Evolutionary conservation across 2,329 filamentous ascomycete species (phyloP), one percentile per base, ranked within the genome.

Genomic region (Diplodia mutila): DNA sequence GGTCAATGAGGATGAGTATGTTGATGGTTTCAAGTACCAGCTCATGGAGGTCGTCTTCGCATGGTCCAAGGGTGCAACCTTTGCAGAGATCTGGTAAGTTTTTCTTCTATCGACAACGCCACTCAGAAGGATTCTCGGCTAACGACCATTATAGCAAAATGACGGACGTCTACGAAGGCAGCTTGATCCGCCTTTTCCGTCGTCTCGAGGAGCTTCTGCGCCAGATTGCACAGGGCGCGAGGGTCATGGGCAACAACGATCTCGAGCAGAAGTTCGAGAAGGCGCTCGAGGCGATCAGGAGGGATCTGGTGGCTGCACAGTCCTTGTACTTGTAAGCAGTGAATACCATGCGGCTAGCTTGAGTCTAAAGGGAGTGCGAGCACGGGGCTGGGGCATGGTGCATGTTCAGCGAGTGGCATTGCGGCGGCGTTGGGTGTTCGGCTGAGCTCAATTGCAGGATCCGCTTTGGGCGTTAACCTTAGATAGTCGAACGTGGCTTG

Each of bases 211-310:
- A 99, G 81, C 85, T 97, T 68, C 84, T 99, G 42, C 88, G 95
- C 72, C 95, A 99, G 80, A 97, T 98, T 87, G 94, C 91, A 18
- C 92, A 98, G 81, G 95, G 94, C 27, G 88, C 92, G 71, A 98
- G 97, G 82, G 94, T 97, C 70, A 99, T 99, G 95, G 95, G 95
- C 74, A 97, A 91, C 77, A 93, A 97, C 70, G 95, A 98, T 75
- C 84, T 99, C 67, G 91, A 94, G 75, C 87, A 90, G 77, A 97
- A 97, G 82, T 99, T 99, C 76, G 94, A 97, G 75, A 87, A 89
- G 72, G 91, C 92, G 69, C 82, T 99, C 73, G 85, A 86, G 68
- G 95, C 96, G 86, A 91, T 98, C 66, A 88, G 92, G 79, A 87
- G 95, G 75, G 95, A 98, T 78, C 94, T 99, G 78, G 94, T 99